Evolutionary conservation across 163 green algal genomes (phyloP).

Genomic region (Botryococcus braunii): DNA sequence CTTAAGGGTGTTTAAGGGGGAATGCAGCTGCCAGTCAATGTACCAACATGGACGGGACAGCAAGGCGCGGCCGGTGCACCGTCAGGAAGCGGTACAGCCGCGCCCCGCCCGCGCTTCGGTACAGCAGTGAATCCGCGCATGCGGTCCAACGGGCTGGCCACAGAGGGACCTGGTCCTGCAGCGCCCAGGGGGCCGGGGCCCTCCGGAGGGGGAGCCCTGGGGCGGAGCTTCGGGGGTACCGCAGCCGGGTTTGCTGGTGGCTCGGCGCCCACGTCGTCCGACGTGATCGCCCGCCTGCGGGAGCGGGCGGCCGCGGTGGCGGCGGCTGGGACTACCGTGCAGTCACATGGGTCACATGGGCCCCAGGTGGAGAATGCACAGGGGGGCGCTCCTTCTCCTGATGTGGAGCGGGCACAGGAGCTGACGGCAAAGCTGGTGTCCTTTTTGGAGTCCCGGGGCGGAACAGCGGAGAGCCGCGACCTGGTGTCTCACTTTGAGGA

Average conservation of each 20-base stretch:
- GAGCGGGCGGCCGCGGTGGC: slow-evolving; percentile 17
- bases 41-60: slow-evolving; percentile 87
- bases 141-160: not conserved
- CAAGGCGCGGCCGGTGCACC: slow-evolving; percentile 18
- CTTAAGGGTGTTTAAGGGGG: too few relatives aligned
- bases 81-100: too few relatives aligned
- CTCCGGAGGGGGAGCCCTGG: not conserved
- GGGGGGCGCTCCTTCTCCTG: not conserved
- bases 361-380: not conserved
- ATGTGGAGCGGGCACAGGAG: slow-evolving; percentile 15
- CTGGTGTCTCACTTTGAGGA: slow-evolving; percentile 54
- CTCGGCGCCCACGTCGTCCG: slow-evolving; percentile 17
- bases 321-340: not conserved
- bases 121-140: slow-evolving; percentile 20
- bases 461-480: slow-evolving; percentile 33
- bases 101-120: slow-evolving; percentile 27
- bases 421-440: slow-evolving; percentile 39
- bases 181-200: not conserved
- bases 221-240: not conserved
- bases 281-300: slow-evolving; percentile 40
- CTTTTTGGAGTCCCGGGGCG: slow-evolving; percentile 45
- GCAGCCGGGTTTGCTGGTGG: slow-evolving; percentile 9
- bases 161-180: not conserved
- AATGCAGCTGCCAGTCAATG: slow-evolving; percentile 49
- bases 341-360: not conserved